A percentile compares a stretch with the other conserved stretches of the same genome.
phyloP scores from a whole-genome alignment of 306 rosid genomes.

The Inga laurina region DNA sequence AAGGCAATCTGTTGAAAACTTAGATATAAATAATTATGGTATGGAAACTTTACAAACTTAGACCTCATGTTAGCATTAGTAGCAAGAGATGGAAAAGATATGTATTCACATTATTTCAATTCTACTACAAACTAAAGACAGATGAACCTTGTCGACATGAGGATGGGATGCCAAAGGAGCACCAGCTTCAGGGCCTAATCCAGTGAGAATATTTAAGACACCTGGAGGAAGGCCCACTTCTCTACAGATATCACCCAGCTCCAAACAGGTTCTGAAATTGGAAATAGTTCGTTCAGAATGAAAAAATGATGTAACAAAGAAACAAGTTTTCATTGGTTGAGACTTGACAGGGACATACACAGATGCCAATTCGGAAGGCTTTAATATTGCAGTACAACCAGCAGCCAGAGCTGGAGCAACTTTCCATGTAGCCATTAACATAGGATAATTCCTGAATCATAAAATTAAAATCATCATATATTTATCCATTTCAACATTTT shows the following conservation, averaged over 20 bases:
- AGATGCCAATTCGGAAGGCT: slow-evolving; percentile 96
- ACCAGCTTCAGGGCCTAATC: slow-evolving; percentile 93
- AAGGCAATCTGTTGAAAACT: slow-evolving; percentile 77
- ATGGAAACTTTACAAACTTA: slow-evolving; percentile 25
- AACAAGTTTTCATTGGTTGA: slow-evolving; percentile 32
- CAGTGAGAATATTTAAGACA: slow-evolving; percentile 75
- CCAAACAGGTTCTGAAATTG: slow-evolving; percentile 45
- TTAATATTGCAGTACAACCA: slow-evolving; percentile 95
- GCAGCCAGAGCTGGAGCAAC: slow-evolving; percentile 99
- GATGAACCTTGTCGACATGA: slow-evolving; percentile 80
- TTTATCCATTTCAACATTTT: neutral
- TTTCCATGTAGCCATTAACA: slow-evolving; percentile 94
- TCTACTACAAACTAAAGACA: slow-evolving; percentile 1
- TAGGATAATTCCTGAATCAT: slow-evolving; percentile 64
- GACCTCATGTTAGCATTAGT: neutral
- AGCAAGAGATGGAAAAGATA: slow-evolving; percentile 1
- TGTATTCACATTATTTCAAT: slow-evolving; percentile 18
- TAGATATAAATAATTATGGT: slow-evolving; percentile 15
- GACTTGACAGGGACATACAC: slow-evolving; percentile 56
- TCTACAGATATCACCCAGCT: slow-evolving; percentile 4
- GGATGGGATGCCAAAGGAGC: slow-evolving; percentile 95
- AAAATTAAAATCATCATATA: neutral
- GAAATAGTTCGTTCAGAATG: slow-evolving; percentile 9
- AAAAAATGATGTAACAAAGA: slow-evolving; percentile 14
- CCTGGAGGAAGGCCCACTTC: slow-evolving; percentile 22